Evolutionary conservation across 805 yeast genomes (phyloP).

Genomic region (Candida chauliodis): DNA sequence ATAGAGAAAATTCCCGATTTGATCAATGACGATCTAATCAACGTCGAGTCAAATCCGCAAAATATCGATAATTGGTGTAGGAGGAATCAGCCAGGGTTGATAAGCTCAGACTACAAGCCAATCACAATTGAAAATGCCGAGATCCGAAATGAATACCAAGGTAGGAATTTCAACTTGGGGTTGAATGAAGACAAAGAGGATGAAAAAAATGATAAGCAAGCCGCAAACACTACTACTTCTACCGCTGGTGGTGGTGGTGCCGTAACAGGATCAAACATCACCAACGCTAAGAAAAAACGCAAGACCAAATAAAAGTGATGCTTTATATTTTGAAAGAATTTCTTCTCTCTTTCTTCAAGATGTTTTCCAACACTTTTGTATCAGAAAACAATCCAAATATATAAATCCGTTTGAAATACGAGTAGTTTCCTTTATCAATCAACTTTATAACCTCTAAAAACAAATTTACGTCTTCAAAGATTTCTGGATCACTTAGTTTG

Average conservation of each 20-base stretch:
- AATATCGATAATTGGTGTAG: constrained; percentile 36
- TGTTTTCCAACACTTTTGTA: constrained; percentile 47
- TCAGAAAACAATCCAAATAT: constrained; percentile 59
- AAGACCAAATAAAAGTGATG: neutral
- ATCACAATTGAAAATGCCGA: constrained; percentile 13
- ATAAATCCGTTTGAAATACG: constrained; percentile 59
- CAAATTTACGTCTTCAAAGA: constrained; percentile 54
- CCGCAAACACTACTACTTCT: neutral
- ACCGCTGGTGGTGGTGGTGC: neutral
- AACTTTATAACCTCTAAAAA: constrained; percentile 48
- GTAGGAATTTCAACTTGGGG: constrained; percentile 8
- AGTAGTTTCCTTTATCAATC: constrained; percentile 58
- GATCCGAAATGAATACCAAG: constrained; percentile 9
- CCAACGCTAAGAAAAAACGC: constrained; percentile 7
- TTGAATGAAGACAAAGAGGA: constrained; percentile 2
- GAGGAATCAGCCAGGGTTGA: constrained; percentile 32
- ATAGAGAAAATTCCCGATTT: constrained; percentile 37
- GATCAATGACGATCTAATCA: constrained; percentile 32
- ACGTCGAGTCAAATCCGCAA: constrained; percentile 38
- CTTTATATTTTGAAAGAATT: constrained; percentile 7
- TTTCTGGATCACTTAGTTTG: constrained; percentile 46
- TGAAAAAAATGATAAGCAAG: constrained; percentile 1
- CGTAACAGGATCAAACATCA: neutral
- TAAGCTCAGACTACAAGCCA: constrained; percentile 33
- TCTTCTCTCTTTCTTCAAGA: constrained; percentile 46